Base-by-base conservation (phyloP, 805 yeast species). In the Ogataea wickerhamii region DNA sequence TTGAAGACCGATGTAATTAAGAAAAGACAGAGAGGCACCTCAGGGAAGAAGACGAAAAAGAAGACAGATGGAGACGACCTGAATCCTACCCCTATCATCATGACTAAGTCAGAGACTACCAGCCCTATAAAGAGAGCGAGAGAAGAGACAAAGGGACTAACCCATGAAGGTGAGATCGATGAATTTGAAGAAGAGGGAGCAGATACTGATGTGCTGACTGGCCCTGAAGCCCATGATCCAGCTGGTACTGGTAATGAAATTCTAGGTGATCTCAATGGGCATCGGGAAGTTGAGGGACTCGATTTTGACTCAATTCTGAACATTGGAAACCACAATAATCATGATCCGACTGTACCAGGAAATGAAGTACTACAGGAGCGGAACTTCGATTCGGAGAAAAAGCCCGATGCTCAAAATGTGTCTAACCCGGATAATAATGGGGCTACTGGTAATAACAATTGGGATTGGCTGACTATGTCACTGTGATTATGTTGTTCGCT, bases 1-100 rank as follows among this genome's bases (percentile, higher is more conserved):
- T 68, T 59, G 29, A 59, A 59, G 37, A 85, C 97, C 0, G 96
- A 89, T 58, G 93, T 89, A 1, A 89, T 91, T 39, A 87, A 88
- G 60, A 87, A 88, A 61, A 74, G 98, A 51, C 95, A 89, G 61
- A 71, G 96, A 35, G 71, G 76, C 24, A 23, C 53, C 16, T 36
- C 53, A 3, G 45, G 44, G 53, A 41, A 60, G 45, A 35, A 66
- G 37, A 56, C 51, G 37, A 58, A 44, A 44, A 50, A 53, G 40
- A 53, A 49, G 36, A 49, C 54, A 23, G 75, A 71, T 48, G 78
- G 77, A 12, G 77, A 72, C 45, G 77, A 73, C 49, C 56, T 69
- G 37, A 65, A 68, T 47, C 76, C 78, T 1, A 67, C 75, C 3
- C 66, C 72, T 2, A 52, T 68, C 14, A 41, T 48, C 12, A n/a